Percentiles rank a stretch among this genome's conserved stretches.
These are phyloP conservation scores for Annulohypoxylon maeteangense DNA, from an alignment of 495 filamentous ascomycete genomes.

Conservation along the genomic window DNA sequence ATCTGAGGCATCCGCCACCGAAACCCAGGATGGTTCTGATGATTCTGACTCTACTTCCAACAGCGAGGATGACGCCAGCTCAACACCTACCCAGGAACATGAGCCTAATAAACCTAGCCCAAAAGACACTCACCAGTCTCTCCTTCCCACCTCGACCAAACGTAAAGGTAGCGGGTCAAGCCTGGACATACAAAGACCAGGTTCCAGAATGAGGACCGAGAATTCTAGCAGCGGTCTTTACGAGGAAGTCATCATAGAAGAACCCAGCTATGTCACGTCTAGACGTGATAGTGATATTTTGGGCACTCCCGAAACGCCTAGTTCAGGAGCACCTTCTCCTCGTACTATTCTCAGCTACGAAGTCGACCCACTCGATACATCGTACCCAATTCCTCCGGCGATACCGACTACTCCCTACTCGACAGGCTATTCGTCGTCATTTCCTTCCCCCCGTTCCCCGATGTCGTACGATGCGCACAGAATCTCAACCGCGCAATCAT, in stretches of 20 bases:
- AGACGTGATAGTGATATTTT: constrained; percentile 49
- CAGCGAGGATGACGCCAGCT: constrained; percentile 36
- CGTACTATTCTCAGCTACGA: constrained; percentile 66
- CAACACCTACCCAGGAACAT: constrained; percentile 46
- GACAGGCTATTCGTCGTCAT: constrained; percentile 63
- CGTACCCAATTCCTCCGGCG: constrained; percentile 55
- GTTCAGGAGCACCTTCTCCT: constrained; percentile 68
- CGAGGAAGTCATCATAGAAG: constrained; percentile 58
- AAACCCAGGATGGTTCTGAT: constrained; percentile 38
- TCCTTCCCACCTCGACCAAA: constrained; percentile 46
- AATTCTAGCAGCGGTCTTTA: constrained; percentile 54
- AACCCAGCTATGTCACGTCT: constrained; percentile 35
- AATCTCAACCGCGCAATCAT: constrained; percentile 77
- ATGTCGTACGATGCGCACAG: constrained; percentile 75
- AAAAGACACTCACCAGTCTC: constrained; percentile 16
- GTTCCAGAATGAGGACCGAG: constrained; percentile 50
- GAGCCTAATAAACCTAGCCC: constrained; percentile 17
- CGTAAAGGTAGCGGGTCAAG: constrained; percentile 54
- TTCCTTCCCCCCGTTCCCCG: constrained; percentile 66
- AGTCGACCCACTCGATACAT: constrained; percentile 61
- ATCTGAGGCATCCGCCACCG: constrained; percentile 43
- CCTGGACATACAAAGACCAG: constrained; percentile 44
- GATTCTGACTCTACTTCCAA: constrained; percentile 35
- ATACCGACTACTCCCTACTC: constrained; percentile 65
- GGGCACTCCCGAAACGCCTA: constrained; percentile 46